Base-by-base conservation (phyloP, 257 asterid genomes). In the Scutellaria barbata region DNA sequence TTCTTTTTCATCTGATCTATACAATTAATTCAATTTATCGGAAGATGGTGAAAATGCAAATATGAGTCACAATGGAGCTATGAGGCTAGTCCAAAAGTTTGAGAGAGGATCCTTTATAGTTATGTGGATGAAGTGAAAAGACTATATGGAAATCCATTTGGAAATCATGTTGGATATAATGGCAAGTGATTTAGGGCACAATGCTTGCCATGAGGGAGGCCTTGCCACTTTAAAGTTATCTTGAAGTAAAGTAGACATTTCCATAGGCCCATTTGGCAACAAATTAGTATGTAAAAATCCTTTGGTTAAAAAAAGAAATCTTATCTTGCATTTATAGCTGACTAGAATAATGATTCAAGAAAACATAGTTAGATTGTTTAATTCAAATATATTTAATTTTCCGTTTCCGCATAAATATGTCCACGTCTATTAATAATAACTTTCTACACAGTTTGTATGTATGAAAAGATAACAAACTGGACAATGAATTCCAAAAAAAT, bases 81-180 rank as follows among this genome's bases (percentile, higher is more conserved):
- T 11, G n/a, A 16, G 68, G 40, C 10, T 51, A 14, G 30, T 67
- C 62, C 30, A 67, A n/a, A 67, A 51, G 37, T 6, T 42, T 67
- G 13, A 67, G 40, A 9, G 2, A 37, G 50, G 63, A 68, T 54
- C 20, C 43, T 53, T 68, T 53, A 37, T 11, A 3, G 45, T 30
- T 52, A 20, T 63, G 57, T 13, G 14, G 63, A 56, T 73, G 71
- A 52, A 41, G 51, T 57, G 79, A 65, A 64, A 8, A 54, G 72
- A 56, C n/a, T 43, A 45, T 30, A 16, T 69, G 80, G 80, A 63
- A 71, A 71, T 76, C 81, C 52, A 76, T 57, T 71, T 39, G 66
- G 77, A 76, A 39, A 64, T 37, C 73, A 76, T 62, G 43, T 45
- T 18, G 39, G 9, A 22, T 35, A 10, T 4, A 71, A 10, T 7